phyloP scores from a whole-genome alignment of 768 basidiomycete species.

The Psilocybe azurescens region DNA sequence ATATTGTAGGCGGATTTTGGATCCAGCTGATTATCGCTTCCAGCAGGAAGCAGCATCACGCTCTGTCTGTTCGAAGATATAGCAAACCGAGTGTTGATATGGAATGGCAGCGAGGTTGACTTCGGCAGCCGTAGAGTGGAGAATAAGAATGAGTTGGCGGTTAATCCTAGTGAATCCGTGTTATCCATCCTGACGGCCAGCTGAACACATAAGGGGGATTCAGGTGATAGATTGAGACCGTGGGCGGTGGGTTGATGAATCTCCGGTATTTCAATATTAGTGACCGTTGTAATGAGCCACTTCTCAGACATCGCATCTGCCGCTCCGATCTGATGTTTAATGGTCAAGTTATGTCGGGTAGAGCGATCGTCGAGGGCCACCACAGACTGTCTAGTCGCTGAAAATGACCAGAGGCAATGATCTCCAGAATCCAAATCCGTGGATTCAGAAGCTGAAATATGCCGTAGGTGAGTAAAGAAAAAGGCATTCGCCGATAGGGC shows the following conservation, averaged over 20 bases:
- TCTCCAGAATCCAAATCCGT: not conserved
- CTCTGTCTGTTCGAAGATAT: conserved; percentile 47
- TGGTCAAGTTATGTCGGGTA: not conserved
- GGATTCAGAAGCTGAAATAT: conserved; percentile 8
- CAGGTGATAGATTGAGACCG: conserved; percentile 11
- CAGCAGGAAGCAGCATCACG: conserved; percentile 41
- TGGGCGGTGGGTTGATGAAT: conserved; percentile 13
- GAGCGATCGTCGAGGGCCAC: not conserved
- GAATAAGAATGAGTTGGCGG: conserved; percentile 33
- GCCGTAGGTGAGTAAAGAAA: conserved; percentile 18
- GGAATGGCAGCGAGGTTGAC: conserved; percentile 43
- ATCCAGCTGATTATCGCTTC: conserved; percentile 16
- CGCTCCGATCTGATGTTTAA: not conserved
- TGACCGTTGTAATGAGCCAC: conserved; percentile 19
- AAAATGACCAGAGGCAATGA: conserved; percentile 2
- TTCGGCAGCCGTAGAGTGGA: conserved; percentile 48
- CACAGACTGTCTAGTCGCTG: not conserved
- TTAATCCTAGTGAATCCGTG: not conserved
- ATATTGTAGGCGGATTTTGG: conserved; percentile 44
- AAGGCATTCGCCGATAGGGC: conserved; percentile 18
- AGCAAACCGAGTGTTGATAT: conserved; percentile 49
- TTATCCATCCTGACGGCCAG: conserved; percentile 12
- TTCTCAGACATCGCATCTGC: not conserved
- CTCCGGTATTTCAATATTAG: conserved; percentile 2
- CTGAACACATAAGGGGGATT: conserved; percentile 12